Evolutionary conservation across 805 yeast species (phyloP), one percentile per base, ranked within the genome.

Genomic region (Candida golubevii): DNA sequence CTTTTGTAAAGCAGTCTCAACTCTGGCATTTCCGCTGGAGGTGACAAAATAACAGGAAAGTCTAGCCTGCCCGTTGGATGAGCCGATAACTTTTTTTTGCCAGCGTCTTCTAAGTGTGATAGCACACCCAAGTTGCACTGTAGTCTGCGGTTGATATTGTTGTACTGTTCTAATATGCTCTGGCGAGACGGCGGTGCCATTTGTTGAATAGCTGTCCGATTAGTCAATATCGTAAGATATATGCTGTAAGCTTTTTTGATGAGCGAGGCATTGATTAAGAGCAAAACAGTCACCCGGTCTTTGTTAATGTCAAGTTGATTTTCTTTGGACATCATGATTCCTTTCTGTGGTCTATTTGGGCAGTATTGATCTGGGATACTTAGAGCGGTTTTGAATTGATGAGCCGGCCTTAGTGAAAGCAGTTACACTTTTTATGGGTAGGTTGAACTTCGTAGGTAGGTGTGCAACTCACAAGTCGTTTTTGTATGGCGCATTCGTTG

Each of bases 1-100:
- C 67, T 63, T n/a, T 65, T 64, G 56, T 79, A 79, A 34, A 73
- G 66, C 33, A 68, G 73, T 40, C 63, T 62, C 35, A 79, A 62
- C 50, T 77, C 83, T 0, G 82, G 80, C 63, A 77, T 66, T 36
- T 77, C 82, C 3, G 71, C 71, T 7, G 83, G 83, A 6, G 84
- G 74, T 1, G 76, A 63, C 46, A 78, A 67, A 34, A 78, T 74
- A 28, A 73, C 69, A 2, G 84, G 84, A 44, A 71, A 71, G 12
- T 27, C 60, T 49, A 38, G 57, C 45, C 39, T 57, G 41, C 47
- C 47, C 0, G 58, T 55, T 36, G 56, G 61, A n/a, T 57, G 61
- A 6, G 58, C 49, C 3, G 58, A 60, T 8, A 61, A 56, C 43
- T 59, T 59, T n/a, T 52, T 47, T 47, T 67, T 68, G 47, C 71